These are phyloP conservation scores for Alternaria arbusti DNA, from an alignment of 2,329 filamentous ascomycete genomes.

Conservation along the genomic window DNA sequence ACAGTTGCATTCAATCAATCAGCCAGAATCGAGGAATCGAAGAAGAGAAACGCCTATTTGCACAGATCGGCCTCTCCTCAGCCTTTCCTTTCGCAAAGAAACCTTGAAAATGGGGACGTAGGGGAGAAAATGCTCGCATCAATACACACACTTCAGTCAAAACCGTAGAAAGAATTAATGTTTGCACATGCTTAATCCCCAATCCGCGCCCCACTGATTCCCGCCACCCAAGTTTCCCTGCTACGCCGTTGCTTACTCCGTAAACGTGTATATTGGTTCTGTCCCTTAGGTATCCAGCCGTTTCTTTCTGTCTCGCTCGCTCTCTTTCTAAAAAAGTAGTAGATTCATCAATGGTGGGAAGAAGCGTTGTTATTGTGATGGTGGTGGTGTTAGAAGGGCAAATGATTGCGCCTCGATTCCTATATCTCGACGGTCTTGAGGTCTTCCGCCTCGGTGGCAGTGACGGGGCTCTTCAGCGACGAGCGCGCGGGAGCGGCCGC, in stretches of 20 bases:
- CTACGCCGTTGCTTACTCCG: conserved; percentile 29
- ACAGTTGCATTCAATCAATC: conserved; percentile 2
- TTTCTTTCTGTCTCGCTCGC: conserved; percentile 7
- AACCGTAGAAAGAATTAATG: conserved; percentile 14
- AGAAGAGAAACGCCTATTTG: conserved; percentile 2
- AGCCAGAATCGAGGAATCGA: neutral
- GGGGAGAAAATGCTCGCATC: conserved; percentile 9
- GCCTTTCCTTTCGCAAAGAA: too few species aligned
- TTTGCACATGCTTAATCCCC: neutral
- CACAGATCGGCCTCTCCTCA: neutral
- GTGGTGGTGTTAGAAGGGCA: conserved; percentile 6
- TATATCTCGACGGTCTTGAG: conserved; percentile 59
- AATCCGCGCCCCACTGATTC: neutral
- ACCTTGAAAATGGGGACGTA: neutral
- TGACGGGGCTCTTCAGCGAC: conserved; percentile 38
- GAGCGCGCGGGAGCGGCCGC: conserved; percentile 12
- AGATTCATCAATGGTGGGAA: conserved; percentile 20
- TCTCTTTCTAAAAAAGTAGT: conserved; percentile 17
- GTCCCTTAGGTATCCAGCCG: conserved; percentile 36
- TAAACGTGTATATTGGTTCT: conserved; percentile 19
- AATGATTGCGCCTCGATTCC: conserved; percentile 8
- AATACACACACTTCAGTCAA: conserved; percentile 17
- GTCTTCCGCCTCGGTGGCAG: conserved; percentile 40
- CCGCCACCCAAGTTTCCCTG: neutral
- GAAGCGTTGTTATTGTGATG: conserved; percentile 3